These are phyloP conservation scores for Lachancea meyersii DNA, from an alignment of 805 yeast genomes.

Conservation along the genomic window DNA sequence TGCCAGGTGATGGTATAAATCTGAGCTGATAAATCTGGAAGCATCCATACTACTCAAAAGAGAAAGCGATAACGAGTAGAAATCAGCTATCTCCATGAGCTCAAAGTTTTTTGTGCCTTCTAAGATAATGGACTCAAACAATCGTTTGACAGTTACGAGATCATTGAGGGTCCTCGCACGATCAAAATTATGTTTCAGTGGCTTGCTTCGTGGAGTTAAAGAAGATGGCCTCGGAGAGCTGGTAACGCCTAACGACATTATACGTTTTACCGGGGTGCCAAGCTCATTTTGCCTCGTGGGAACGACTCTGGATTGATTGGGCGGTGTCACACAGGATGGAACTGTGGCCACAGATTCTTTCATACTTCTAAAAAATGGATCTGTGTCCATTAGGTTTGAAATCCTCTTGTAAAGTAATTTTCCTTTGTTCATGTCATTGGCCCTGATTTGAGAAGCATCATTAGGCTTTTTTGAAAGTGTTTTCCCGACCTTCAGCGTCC, in stretches of 20 bases:
- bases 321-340: conserved; percentile 32
- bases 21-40: not conserved
- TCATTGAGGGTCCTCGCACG: conserved; percentile 20
- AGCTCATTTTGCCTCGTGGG: conserved; percentile 2
- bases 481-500: conserved; percentile 23
- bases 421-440: conserved; percentile 29
- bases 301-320: conserved; percentile 4
- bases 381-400: conserved; percentile 32
- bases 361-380: conserved; percentile 45
- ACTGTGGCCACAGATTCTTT: conserved; percentile 46
- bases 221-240: conserved; percentile 29
- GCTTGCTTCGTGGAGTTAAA: conserved; percentile 28
- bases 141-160: conserved; percentile 12
- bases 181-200: conserved; percentile 24
- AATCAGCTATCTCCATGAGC: conserved; percentile 15
- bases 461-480: conserved; percentile 16
- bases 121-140: conserved; percentile 15
- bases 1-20: conserved; percentile 10
- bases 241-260: not conserved
- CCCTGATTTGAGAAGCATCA: conserved; percentile 7
- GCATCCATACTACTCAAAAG: conserved; percentile 18
- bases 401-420: conserved; percentile 30
- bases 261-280: conserved; percentile 4
- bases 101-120: conserved; percentile 16
- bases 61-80: conserved; percentile 20